Conservation (phyloP, 2,329 filamentous ascomycete genomes). For the Clarireedia hainanense region DNA sequence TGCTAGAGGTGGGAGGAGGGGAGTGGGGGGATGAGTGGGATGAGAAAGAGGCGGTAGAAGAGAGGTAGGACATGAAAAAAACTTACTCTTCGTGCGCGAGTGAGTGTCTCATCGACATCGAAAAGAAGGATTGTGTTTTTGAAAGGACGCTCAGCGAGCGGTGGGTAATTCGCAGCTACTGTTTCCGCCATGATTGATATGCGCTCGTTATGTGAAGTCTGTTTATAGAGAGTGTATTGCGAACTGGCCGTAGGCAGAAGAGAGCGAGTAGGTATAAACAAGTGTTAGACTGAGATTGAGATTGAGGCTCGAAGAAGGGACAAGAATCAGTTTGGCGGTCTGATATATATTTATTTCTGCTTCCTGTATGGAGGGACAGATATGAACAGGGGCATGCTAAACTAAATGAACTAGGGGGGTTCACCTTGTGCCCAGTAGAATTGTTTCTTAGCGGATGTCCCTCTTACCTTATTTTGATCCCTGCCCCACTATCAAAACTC, state of each 20-base stretch:
- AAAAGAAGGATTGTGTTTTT: constrained; percentile 94
- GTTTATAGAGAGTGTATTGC: too few relatives aligned
- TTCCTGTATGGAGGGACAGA: neutral
- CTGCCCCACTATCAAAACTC: too few relatives aligned
- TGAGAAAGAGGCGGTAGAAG: neutral
- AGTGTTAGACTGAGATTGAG: neutral
- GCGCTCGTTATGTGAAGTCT: neutral
- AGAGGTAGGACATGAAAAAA: neutral
- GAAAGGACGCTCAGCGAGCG: constrained; percentile 74
- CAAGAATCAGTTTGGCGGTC: neutral
- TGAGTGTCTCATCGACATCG: constrained; percentile 91
- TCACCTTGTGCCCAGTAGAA: too few relatives aligned
- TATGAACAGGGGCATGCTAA: neutral
- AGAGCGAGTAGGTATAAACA: neutral
- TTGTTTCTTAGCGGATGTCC: too few relatives aligned
- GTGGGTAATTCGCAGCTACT: constrained; percentile 38
- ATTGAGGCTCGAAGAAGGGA: neutral
- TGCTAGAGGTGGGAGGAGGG: neutral
- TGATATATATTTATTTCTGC: neutral
- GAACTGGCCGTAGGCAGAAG: too few relatives aligned
- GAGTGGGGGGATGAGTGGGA: neutral
- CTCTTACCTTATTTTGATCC: too few relatives aligned
- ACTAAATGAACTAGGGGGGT: neutral
- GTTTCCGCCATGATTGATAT: neutral
- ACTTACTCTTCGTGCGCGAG: constrained; percentile 67